Percentiles rank a stretch among this genome's conserved stretches.
Conservation (phyloP, 768 basidiomycete species). For the Suillus placidus region DNA sequence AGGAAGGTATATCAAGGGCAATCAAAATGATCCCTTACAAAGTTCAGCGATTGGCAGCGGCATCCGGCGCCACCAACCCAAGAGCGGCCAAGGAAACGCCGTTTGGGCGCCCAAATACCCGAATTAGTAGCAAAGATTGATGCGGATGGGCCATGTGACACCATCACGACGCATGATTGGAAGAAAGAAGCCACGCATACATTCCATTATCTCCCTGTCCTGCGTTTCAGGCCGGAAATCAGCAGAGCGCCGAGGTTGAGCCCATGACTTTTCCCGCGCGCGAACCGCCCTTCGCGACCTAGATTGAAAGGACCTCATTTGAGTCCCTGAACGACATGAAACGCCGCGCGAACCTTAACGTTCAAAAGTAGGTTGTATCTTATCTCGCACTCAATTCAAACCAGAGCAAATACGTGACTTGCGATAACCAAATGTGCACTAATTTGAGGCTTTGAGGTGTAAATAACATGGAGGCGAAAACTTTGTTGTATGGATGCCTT, state of each 20-base stretch:
- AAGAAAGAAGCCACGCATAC: not conserved
- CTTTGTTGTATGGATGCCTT: not conserved
- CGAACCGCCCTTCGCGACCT: constrained; percentile 9
- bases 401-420: not conserved
- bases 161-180: constrained; percentile 2
- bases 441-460: not conserved
- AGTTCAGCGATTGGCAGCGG: not conserved
- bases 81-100: not conserved
- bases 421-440: not conserved
- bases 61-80: not conserved
- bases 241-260: not conserved
- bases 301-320: not conserved
- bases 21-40: not conserved
- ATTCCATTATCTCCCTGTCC: not conserved
- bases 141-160: not conserved
- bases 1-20: constrained; percentile 5
- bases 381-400: not conserved
- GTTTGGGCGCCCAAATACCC: not conserved
- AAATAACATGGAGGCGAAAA: not conserved
- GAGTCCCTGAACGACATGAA: not conserved
- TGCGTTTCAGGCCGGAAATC: not conserved
- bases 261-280: constrained; percentile 5
- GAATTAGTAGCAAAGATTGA: not conserved
- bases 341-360: constrained; percentile 4
- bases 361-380: not conserved